Percentiles rank a stretch among this genome's conserved stretches.
These are phyloP conservation scores for Crithidia bombi DNA, from an alignment of 208 protist species.

Conservation along the genomic window DNA sequence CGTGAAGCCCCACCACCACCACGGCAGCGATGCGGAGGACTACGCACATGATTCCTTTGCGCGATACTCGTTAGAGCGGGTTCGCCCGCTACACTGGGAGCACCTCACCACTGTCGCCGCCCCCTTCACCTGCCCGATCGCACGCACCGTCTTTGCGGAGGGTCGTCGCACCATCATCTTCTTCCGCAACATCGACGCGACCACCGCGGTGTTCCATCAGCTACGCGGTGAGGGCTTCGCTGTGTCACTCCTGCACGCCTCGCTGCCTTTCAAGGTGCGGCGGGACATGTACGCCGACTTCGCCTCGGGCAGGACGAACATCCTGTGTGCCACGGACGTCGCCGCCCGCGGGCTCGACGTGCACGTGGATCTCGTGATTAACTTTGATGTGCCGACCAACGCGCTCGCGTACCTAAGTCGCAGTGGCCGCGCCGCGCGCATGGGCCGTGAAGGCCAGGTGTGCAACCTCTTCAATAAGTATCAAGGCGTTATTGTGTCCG, in stretches of 20 bases:
- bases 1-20: neutral
- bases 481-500: slow-evolving; percentile 75
- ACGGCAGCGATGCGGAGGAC: slow-evolving; percentile 14
- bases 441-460: slow-evolving; percentile 74
- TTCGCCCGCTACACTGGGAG: slow-evolving; percentile 74
- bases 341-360: slow-evolving; percentile 84
- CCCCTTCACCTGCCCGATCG: slow-evolving; percentile 70
- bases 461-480: slow-evolving; percentile 78
- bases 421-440: slow-evolving; percentile 74
- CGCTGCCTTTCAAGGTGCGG: slow-evolving; percentile 67
- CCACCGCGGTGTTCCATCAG: slow-evolving; percentile 80
- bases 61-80: slow-evolving; percentile 53
- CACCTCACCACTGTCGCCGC: slow-evolving; percentile 76
- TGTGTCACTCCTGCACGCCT: slow-evolving; percentile 72
- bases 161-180: slow-evolving; percentile 75
- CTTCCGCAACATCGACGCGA: slow-evolving; percentile 69
- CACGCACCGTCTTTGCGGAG: slow-evolving; percentile 65
- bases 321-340: slow-evolving; percentile 92
- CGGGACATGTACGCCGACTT: slow-evolving; percentile 71
- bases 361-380: slow-evolving; percentile 88
- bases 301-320: slow-evolving; percentile 77
- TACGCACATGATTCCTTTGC: slow-evolving; percentile 46
- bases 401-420: slow-evolving; percentile 76
- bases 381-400: slow-evolving; percentile 87
- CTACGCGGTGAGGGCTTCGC: slow-evolving; percentile 64